phyloP scores from a whole-genome alignment of 441 rosid species.

The Pelargonium cotyledonis region DNA sequence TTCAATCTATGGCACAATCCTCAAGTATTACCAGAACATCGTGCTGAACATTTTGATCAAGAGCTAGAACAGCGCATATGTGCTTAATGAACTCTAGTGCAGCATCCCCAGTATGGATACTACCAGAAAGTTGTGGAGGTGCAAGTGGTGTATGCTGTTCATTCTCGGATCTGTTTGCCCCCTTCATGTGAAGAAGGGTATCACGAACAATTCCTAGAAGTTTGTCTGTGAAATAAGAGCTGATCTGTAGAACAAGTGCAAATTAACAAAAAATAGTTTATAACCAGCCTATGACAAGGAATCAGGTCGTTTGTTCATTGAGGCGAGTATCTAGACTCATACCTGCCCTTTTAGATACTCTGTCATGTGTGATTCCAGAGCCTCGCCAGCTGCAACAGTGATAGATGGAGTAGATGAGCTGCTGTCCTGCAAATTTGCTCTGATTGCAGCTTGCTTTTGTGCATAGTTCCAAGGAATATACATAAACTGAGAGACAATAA shows the following conservation, averaged over 20 bases:
- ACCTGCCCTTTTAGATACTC: constrained; percentile 78
- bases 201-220: constrained; percentile 65
- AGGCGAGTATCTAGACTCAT: constrained; percentile 16
- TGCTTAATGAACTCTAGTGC: constrained; percentile 79
- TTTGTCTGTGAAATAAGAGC: constrained; percentile 62
- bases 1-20: background rate
- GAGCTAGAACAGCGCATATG: constrained; percentile 71
- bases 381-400: constrained; percentile 57
- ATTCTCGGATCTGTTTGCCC: constrained; percentile 35
- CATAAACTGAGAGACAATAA: constrained; percentile 78
- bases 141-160: constrained; percentile 25
- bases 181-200: constrained; percentile 50
- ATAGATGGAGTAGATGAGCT: constrained; percentile 62
- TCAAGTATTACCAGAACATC: constrained; percentile 64
- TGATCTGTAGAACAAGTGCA: constrained; percentile 43
- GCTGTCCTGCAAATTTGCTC: constrained; percentile 37
- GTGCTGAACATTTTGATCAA: constrained; percentile 75
- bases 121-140: constrained; percentile 28
- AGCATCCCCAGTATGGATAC: constrained; percentile 41
- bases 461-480: constrained; percentile 83
- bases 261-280: constrained; percentile 1
- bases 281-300: constrained; percentile 16
- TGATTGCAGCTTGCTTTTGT: constrained; percentile 43
- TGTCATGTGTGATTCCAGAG: constrained; percentile 53
- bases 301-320: constrained; percentile 12